Base-by-base conservation (phyloP, 2,329 filamentous ascomycete species). In the Cladosporium oxysporum region DNA sequence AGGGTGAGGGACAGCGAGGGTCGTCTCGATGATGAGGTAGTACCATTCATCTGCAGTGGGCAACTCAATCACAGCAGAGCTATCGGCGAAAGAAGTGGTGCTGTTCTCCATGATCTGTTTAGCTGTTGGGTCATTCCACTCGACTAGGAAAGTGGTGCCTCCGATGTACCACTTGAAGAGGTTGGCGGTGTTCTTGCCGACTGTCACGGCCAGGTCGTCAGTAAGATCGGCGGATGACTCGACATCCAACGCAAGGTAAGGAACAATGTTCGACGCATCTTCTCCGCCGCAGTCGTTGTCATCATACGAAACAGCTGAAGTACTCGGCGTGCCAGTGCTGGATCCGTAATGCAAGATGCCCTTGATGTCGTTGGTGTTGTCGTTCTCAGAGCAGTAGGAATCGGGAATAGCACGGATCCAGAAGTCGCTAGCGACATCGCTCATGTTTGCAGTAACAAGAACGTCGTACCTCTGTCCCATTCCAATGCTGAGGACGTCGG, bases 81-180 rank as follows among this genome's bases (percentile, higher is more conserved):
- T 76, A 65, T 74, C 72, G 2, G 67, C 70, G 62, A 73, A 79
- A 0, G 41, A 47, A 21, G 55, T 72, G 1, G 74, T 75, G 57
- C 72, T 71, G 41, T 76, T 74, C 29, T 75, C 69, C 18, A 77
- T 44, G 35, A 81, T 72, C 58, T 76, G 74, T 12, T 74, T 65
- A 0, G 80, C 71, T 0, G 79, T 80, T 11, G 80, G 79, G 57
- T 81, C 70, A 3, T 64, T 69, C 76, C 78, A 82, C 7, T 79
- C 71, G 7, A 76, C 72, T 1, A 73, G 49, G 73, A 82, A 78
- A 18, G 76, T 77, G 1, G 75, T 79, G 66, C 76, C 77, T 64
- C 77, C 76, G 11, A 82, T 70, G 52, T 73, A 76, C 80, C 79
- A 80, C 10, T 76, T 74, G 74, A 77, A 79, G 6, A 80, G 68